A percentile compares a stretch with the other conserved stretches of the same genome.
These are phyloP conservation scores for Rhizophagus sp. DNA, from an alignment of 192 early-diverging fungal species.

Conservation along the genomic window DNA sequence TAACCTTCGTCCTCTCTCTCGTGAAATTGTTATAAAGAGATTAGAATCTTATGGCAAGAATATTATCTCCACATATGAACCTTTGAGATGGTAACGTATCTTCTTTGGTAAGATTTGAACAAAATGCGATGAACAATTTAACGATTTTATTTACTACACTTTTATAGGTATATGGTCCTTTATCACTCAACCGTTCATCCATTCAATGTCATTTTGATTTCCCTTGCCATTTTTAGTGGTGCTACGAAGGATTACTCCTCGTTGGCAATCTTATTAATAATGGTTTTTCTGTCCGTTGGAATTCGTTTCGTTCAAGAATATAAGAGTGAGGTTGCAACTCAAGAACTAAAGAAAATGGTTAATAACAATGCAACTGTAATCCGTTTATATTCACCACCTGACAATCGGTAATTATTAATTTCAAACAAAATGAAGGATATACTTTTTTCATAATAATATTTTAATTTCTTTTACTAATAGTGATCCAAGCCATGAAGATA, in stretches of 20 bases:
- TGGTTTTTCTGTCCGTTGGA: conserved; percentile 40
- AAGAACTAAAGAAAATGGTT: conserved; percentile 40
- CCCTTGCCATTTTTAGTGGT: conserved; percentile 34
- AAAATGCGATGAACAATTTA: too few relatives aligned
- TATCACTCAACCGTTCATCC: conserved; percentile 45
- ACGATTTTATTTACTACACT: background rate
- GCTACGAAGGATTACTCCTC: conserved; percentile 35
- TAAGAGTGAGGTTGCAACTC: conserved; percentile 36
- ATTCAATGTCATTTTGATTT: conserved; percentile 43
- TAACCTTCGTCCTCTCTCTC: background rate
- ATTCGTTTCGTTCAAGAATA: conserved; percentile 49
- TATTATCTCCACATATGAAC: background rate
- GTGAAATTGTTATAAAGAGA: background rate
- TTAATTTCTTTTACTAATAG: background rate
- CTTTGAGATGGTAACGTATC: background rate
- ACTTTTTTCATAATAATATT: background rate
- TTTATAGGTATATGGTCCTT: conserved; percentile 37
- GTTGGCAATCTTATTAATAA: conserved; percentile 37
- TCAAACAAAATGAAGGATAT: too few relatives aligned
- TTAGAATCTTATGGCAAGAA: background rate
- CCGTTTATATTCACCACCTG: conserved; percentile 39
- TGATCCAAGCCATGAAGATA: conserved; percentile 39
- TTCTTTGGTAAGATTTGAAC: background rate
- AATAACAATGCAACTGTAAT: conserved; percentile 37
- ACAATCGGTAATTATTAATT: conserved; percentile 7